Evolutionary conservation across 1,139 yeast genomes (phyloP).

Genomic region (Protomyces lactucae-debilis): DNA sequence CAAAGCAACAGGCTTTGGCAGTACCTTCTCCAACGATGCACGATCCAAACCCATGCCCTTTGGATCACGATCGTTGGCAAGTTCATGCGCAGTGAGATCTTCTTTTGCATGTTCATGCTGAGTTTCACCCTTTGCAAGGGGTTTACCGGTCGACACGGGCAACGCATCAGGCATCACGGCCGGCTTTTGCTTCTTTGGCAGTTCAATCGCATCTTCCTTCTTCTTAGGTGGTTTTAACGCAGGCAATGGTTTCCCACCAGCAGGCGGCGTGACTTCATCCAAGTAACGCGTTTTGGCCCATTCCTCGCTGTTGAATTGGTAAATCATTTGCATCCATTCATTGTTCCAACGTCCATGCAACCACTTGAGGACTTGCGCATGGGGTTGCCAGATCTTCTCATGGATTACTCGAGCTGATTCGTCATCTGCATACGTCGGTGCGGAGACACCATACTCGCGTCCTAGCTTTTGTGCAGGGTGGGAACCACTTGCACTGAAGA

Average conservation of each 20-base stretch:
- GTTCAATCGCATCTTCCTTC: not conserved
- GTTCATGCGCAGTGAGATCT: not conserved
- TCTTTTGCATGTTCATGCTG: not conserved
- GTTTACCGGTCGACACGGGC: not conserved
- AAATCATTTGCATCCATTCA: not conserved
- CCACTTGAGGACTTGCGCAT: not conserved
- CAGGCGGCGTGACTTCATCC: slow-evolving; percentile 1
- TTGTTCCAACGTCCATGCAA: not conserved
- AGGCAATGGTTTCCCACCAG: not conserved
- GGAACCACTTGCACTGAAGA: slow-evolving; percentile 17
- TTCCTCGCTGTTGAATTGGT: not conserved
- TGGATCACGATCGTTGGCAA: not conserved
- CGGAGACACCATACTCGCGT: slow-evolving; percentile 9
- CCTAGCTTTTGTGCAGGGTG: slow-evolving; percentile 3
- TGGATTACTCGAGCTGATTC: slow-evolving; percentile 9
- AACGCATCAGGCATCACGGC: not conserved
- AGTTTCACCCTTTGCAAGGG: not conserved
- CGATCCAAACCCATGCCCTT: not conserved
- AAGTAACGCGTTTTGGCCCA: not conserved
- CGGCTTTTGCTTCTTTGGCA: not conserved
- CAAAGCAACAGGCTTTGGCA: not conserved
- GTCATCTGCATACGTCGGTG: slow-evolving; percentile 1
- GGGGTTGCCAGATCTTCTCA: slow-evolving; percentile 12
- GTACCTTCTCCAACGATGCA: not conserved
- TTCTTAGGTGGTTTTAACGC: not conserved